Evolutionary conservation across 257 asterid genomes (phyloP), one percentile per base, ranked within the genome.

Genomic region (Jacaranda copaia): DNA sequence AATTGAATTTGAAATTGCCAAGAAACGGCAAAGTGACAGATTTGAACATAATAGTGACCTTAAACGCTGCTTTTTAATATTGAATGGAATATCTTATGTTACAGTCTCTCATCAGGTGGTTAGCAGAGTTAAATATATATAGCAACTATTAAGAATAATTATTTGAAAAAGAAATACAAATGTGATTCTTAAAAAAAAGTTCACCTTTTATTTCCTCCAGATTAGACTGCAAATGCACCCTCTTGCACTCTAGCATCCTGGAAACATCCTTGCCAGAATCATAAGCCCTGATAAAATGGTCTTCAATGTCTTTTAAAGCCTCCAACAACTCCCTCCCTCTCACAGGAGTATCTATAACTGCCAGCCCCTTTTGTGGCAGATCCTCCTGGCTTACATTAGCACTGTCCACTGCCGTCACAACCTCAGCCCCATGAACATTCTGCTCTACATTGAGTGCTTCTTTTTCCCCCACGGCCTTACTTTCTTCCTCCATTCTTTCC

Each of bases 211-310:
- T 84, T 82, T 93, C 98, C 72, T 92, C 96, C 63, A 94, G 71
- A 87, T 92, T 89, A 19, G 98, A 89, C 86, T 88, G 96, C 82
- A 90, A 79, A 76, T 87, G 96, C 61, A 92, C 92, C 89, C 92
- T 86, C 70, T 91, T 91, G 56, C 92, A 92, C 85, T 92, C 99
- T 71, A 95, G 77, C 99, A 95, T 93, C 82, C 92, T 93, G 20
- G 97, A 87, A 65, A 95, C 93, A 51, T 89, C 96, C 59, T 93
- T 95, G 4, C 98, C 99, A 81, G 98, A 87, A 83, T 93, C 97
- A 87, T 85, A 91, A 81, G 97, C 99, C 77, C 90, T 84, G 0
- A 85, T 20, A 75, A 95, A 95, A 77, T 90, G 89, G 64, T 93
- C 99, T 79, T 90, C 98, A 71, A 95, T 87, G 70, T 95, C 96